Base-by-base conservation (phyloP, 169 alveolate species). In the Plasmodium vivax region DNA sequence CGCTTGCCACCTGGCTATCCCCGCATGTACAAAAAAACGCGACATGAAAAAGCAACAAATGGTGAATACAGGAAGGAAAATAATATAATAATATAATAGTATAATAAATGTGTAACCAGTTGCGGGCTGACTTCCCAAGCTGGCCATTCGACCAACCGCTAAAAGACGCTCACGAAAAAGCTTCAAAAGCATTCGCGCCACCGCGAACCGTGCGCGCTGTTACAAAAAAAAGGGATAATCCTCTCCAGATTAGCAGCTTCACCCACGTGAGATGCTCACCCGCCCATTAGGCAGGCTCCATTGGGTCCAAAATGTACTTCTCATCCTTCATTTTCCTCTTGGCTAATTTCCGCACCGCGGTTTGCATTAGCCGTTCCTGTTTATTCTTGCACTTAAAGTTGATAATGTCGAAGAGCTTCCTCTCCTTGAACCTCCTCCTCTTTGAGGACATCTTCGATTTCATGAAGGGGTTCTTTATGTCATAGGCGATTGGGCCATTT, bases 401-500 rank as follows among this genome's bases (percentile, higher is more conserved):
- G 32, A 96, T 96, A 62, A 94, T 94, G 34, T 95, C 93, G 54
- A 96, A 96, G n/a, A 93, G 94, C 27, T 93, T 96, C 72, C 96
- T 83, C 77, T 95, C 96, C 38, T 96, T 93, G 77, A 82, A 95
- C 43, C 97, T 87, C 47, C 97, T 92, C 74, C 97, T 58, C 82
- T 92, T 85, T 10, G 97, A 96, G 9, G 97, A 95, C 87, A 94
- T 79, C 77, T 85, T 56, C 19, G 97, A 92, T 38, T 96, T 93
- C 77, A 91, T 94, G 85, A 92, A 96, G 16, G 97, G 97, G 68
- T 94, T 85, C 43, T 92, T 95, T 10, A 96, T 85, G 82, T 96
- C 97, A 75, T 96, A 96, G 3, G 97, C 97, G 27, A 96, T 80
- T n/a, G 95, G 87, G 30, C 95, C 83, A 43, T 95, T 95, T 85